Evolutionary conservation across 129 eudicot genomes (phyloP).

Genomic region (Solidago caesia): DNA sequence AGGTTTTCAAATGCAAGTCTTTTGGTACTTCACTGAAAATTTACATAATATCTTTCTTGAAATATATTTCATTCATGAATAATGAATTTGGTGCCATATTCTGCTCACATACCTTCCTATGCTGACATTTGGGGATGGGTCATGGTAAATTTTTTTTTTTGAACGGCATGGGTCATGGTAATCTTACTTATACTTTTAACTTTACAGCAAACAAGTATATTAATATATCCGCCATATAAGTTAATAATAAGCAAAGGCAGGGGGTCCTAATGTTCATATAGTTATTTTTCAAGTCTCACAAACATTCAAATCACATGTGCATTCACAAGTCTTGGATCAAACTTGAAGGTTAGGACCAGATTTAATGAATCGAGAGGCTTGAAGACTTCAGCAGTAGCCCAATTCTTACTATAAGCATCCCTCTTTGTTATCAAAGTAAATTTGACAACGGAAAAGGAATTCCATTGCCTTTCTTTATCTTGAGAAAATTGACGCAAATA

Average conservation of each 20-base stretch:
- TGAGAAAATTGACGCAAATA: no score
- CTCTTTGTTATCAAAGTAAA: not conserved
- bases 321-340: no score
- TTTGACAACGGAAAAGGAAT: no score
- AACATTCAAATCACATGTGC: no score
- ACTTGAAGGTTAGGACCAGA: no score
- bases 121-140: constrained; percentile 99
- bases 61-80: not conserved
- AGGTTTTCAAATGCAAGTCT: constrained; percentile 88
- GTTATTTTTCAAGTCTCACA: no score
- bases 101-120: constrained; percentile 96
- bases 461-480: not conserved
- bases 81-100: constrained; percentile 51
- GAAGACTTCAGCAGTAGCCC: constrained; percentile 92
- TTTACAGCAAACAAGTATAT: not conserved
- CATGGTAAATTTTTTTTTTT: no score
- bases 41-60: not conserved
- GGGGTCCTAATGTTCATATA: no score
- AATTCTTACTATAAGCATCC: constrained; percentile 74
- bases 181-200: not conserved
- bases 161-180: constrained; percentile 79
- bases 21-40: not conserved
- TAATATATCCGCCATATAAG: not conserved
- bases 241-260: not conserved
- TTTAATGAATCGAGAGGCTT: constrained; percentile 38